Percentiles rank a stretch among this genome's conserved stretches.
These are phyloP conservation scores for Leccinum cinnamomeum DNA, from an alignment of 1,284 basidiomycete genomes.

Conservation along the genomic window DNA sequence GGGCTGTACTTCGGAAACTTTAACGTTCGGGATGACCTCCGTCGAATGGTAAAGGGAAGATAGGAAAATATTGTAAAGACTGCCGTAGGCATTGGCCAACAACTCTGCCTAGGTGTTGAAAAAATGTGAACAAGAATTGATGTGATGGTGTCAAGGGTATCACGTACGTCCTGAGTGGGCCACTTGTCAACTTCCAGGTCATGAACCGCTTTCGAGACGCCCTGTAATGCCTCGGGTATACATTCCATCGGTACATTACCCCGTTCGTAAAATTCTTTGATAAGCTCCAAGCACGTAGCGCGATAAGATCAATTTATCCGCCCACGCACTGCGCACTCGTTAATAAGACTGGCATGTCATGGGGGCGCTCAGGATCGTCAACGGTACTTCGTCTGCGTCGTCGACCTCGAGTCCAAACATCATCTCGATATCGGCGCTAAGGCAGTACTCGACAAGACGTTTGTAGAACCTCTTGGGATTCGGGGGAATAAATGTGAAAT, in stretches of 20 bases:
- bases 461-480: conserved; percentile 86
- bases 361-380: conserved; percentile 84
- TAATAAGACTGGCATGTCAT: conserved; percentile 77
- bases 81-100: conserved; percentile 62
- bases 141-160: not conserved
- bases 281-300: conserved; percentile 81
- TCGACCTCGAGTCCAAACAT: conserved; percentile 87
- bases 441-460: conserved; percentile 80
- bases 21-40: conserved; percentile 71
- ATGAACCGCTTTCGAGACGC: conserved; percentile 66
- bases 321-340: conserved; percentile 90
- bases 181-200: conserved; percentile 77
- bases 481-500: conserved; percentile 73
- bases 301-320: conserved; percentile 81
- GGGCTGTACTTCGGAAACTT: conserved; percentile 63
- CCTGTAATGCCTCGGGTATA: conserved; percentile 84
- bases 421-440: conserved; percentile 84
- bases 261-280: conserved; percentile 85
- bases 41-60: conserved; percentile 84
- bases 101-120: conserved; percentile 54
- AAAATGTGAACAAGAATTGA: conserved; percentile 10
- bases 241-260: conserved; percentile 94
- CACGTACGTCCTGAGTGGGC: conserved; percentile 78
- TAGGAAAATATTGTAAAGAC: conserved; percentile 86
- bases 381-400: conserved; percentile 94